Evolutionary conservation across 73 alveolate genomes (phyloP), one percentile per base, ranked within the genome.

Genomic region (Diophrys sp.): DNA sequence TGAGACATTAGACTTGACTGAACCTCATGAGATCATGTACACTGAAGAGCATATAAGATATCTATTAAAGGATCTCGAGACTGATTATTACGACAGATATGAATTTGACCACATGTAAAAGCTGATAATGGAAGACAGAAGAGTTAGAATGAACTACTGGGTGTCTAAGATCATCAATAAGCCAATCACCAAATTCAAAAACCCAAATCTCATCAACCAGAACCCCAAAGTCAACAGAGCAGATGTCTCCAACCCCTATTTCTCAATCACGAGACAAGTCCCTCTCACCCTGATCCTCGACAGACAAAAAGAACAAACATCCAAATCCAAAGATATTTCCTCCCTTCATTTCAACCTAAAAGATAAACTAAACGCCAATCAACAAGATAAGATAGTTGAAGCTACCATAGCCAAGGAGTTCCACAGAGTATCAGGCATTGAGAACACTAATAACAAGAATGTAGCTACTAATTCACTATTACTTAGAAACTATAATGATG

Each of bases 81-180:
- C 96, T 30, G 99, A 96, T 84, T 95, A 96, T 80, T 96, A 94
- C 78, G 97, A 96, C 57, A 71, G 99, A 67, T 94, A 82, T 74
- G 94, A 96, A 32, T 96, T 95, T 83, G 91, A 87, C 23, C 97
- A 94, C 82, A 82, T 96, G 85, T 87, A 96, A 80, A 84, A 93
- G 84, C 73, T 95, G 84, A 95, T 96, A 23, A 79, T 90, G 73
- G 98, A 95, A 74, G 99, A 96, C 77, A 84, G 99, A 89, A 87
- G 98, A 85, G 85, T 96, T 0, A 92, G 99, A 84, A 90, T 96
- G 83, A 95, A 95, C 89, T 95, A 86, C 80, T 96, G 99, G 98
- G 95, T 95, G 29, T 90, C 98, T 26, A 85, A 89, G 81, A 96
- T 96, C 75, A 93, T 94, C 23, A 81, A 96, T 66, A 95, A 92